These are phyloP conservation scores for Aspergillus brasiliensis DNA, from an alignment of 2,329 filamentous ascomycete species.

Conservation along the genomic window DNA sequence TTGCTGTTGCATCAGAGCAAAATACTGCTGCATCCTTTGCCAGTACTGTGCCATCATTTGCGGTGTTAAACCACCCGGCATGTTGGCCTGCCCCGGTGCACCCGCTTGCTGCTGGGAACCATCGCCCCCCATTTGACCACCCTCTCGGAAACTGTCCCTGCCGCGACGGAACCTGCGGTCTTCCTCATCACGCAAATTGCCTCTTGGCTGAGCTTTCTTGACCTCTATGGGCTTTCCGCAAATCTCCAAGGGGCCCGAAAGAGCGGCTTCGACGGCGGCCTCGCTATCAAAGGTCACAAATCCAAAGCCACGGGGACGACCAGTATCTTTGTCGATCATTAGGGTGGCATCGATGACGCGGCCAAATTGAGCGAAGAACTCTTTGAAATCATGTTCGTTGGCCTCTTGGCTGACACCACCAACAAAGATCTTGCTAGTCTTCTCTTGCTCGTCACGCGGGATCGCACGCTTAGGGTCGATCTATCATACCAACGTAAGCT, in stretches of 20 bases:
- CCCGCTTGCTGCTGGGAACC: slow-evolving; percentile 50
- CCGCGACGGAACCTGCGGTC: slow-evolving; percentile 57
- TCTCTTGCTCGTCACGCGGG: slow-evolving; percentile 94
- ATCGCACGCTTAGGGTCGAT: slow-evolving; percentile 98
- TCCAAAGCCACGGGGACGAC: slow-evolving; percentile 91
- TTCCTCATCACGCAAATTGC: slow-evolving; percentile 90
- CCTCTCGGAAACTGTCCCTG: slow-evolving; percentile 45
- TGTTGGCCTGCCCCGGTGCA: slow-evolving; percentile 44
- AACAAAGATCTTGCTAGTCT: slow-evolving; percentile 98
- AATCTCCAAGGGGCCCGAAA: slow-evolving; percentile 83
- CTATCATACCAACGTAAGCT: slow-evolving; percentile 51
- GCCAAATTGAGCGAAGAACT: slow-evolving; percentile 96
- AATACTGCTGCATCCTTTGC: slow-evolving; percentile 98
- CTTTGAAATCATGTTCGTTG: slow-evolving; percentile 91
- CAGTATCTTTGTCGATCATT: slow-evolving; percentile 99
- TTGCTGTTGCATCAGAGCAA: slow-evolving; percentile 90
- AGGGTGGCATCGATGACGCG: slow-evolving; percentile 95
- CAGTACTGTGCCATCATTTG: slow-evolving; percentile 99
- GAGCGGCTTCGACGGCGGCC: slow-evolving; percentile 86
- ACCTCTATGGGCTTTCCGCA: slow-evolving; percentile 96
- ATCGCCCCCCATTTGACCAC: slow-evolving; percentile 40
- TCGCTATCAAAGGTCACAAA: slow-evolving; percentile 99
- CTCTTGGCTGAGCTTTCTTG: slow-evolving; percentile 93
- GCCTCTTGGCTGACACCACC: slow-evolving; percentile 97
- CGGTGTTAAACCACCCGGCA: slow-evolving; percentile 74